Evolutionary conservation across 2,329 filamentous ascomycete species (phyloP), one percentile per base, ranked within the genome.

Genomic region (Pseudogymnoascus sp.): DNA sequence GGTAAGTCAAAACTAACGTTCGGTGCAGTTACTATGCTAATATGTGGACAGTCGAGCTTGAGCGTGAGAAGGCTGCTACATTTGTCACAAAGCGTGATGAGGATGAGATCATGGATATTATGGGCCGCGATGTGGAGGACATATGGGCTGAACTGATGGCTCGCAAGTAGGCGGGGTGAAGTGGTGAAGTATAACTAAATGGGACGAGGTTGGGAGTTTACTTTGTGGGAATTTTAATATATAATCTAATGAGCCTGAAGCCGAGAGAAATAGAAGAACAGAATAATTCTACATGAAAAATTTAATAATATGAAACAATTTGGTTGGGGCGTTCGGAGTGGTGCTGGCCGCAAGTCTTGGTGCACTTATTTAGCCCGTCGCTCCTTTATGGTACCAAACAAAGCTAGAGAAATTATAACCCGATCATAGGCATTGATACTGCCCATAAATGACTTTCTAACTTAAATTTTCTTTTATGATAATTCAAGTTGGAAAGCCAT

Each of bases 1-100:
- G 77, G 82, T 84, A 69, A 75, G 81, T 74, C 10, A 10, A 26
- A 16, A 26, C 2, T 19, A 37, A 19, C 10, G 11, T 37, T 33
- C 19, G 3, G 31, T 26, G 38, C 49, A 26, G 26, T 63, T 14
- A n/a, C 43, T 21, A 6, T 52, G 23, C 23, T 52, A 31, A 52
- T 10, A 10, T 14, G n/a, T 14, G 1, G 8, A 43, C 38, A 65
- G 64, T 65, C 38, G 63, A 64, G 38, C 38, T 65, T 60, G 64
- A 64, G 37, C 64, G 39, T 12, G 63, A 65, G 61, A 37, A 60
- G 39, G 61, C 63, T 21, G 49, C 49, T 55, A 55, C 49, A 2
- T 55, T 62, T 14, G 19, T 64, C 8, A 23, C 31, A 2, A 61
- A 63, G 16, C 39, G 63, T 26, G 45, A 61, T 45, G 63, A 61